Percentiles rank a stretch among this genome's conserved stretches.
Evolutionary conservation across 2,329 filamentous ascomycete species (phyloP).

Genomic region (Stagonosporopsis rhizophila): DNA sequence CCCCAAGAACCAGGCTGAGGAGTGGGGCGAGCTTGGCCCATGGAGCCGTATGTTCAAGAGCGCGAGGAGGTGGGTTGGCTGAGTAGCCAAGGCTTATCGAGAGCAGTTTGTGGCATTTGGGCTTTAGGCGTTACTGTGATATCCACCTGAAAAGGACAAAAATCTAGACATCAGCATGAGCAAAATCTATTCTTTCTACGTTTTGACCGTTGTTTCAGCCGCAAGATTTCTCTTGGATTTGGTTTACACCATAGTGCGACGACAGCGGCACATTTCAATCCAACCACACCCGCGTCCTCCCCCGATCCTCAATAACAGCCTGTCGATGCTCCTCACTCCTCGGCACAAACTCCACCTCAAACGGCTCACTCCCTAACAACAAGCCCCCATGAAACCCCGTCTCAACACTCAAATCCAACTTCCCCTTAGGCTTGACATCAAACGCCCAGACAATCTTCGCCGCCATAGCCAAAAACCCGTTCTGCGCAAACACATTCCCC

Average conservation of each 20-base stretch:
- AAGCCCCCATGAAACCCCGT: slow-evolving; percentile 8
- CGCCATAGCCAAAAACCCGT: slow-evolving; percentile 4
- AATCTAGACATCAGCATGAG: slow-evolving; percentile 4
- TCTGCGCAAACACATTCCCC: slow-evolving; percentile 7
- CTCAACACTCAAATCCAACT: slow-evolving; percentile 7
- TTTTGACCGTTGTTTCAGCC: neutral
- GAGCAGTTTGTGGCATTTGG: slow-evolving; percentile 5
- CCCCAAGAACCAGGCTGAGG: slow-evolving; percentile 65
- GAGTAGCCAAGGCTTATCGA: slow-evolving; percentile 10
- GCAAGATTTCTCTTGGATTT: neutral
- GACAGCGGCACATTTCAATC: neutral
- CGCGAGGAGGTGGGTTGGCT: slow-evolving; percentile 86
- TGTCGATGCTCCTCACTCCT: neutral
- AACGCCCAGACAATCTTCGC: slow-evolving; percentile 10
- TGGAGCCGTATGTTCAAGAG: slow-evolving; percentile 89
- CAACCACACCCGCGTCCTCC: neutral
- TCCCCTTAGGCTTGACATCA: slow-evolving; percentile 1
- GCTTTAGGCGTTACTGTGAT: slow-evolving; percentile 16
- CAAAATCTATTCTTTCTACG: neutral
- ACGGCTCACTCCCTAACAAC: slow-evolving; percentile 1
- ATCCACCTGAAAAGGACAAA: slow-evolving; percentile 19
- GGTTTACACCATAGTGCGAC: neutral
- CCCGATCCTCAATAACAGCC: slow-evolving; percentile 3
- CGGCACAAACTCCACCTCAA: slow-evolving; percentile 7
- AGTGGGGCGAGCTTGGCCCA: slow-evolving; percentile 83